These are phyloP conservation scores for Calonectria henricotiae DNA, from an alignment of 2,329 filamentous ascomycete genomes.

Conservation along the genomic window DNA sequence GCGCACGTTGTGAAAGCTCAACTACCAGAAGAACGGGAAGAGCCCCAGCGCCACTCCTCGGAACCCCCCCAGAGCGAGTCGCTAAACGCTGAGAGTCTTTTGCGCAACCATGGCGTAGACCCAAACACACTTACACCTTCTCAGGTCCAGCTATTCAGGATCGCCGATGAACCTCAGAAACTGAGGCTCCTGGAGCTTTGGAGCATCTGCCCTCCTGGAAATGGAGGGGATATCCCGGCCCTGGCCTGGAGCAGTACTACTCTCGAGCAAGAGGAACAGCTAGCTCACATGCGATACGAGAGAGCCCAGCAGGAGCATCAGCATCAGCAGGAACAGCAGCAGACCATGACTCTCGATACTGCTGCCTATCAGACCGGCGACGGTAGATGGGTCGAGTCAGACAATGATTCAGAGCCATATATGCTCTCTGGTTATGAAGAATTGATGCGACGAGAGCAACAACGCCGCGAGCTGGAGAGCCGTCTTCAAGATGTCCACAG, in stretches of 20 bases:
- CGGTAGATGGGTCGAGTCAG: slow-evolving; percentile 67
- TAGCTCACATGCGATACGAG: slow-evolving; percentile 75
- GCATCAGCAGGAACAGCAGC: slow-evolving; percentile 60
- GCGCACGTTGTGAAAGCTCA: slow-evolving; percentile 69
- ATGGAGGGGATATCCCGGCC: slow-evolving; percentile 68
- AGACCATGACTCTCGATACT: slow-evolving; percentile 70
- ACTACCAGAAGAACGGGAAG: slow-evolving; percentile 53
- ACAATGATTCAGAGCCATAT: slow-evolving; percentile 80
- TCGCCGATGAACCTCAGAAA: slow-evolving; percentile 81
- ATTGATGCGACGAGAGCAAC: slow-evolving; percentile 76
- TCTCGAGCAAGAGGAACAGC: slow-evolving; percentile 71
- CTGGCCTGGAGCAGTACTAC: slow-evolving; percentile 70
- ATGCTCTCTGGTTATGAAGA: slow-evolving; percentile 87
- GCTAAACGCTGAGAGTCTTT: slow-evolving; percentile 70
- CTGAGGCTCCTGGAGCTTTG: slow-evolving; percentile 86
- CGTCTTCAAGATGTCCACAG: slow-evolving; percentile 62
- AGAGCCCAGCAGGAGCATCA: slow-evolving; percentile 48
- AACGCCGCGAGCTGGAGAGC: slow-evolving; percentile 59
- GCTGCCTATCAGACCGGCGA: slow-evolving; percentile 69
- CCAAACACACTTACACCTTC: slow-evolving; percentile 78
- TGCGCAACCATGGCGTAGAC: slow-evolving; percentile 80
- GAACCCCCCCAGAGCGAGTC: slow-evolving; percentile 68
- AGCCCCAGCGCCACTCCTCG: slow-evolving; percentile 66
- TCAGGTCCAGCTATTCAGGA: slow-evolving; percentile 85
- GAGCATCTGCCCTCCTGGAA: slow-evolving; percentile 83